Evolutionary conservation across 768 basidiomycete genomes (phyloP).

Genomic region (Chalciporus piperatus): DNA sequence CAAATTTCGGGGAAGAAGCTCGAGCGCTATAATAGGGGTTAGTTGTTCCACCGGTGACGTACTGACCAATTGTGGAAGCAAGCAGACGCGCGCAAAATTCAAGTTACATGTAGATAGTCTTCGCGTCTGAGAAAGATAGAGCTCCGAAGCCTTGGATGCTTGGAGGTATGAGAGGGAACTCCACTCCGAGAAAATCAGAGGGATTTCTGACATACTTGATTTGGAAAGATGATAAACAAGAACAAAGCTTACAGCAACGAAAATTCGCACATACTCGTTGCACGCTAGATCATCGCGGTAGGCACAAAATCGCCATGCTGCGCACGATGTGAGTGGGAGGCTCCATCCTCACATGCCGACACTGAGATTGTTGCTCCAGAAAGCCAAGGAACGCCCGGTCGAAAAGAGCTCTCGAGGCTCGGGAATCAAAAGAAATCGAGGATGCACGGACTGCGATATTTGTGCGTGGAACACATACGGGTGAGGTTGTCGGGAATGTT

Average conservation of each 20-base stretch:
- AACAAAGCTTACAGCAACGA: not conserved
- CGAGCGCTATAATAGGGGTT: too few relatives aligned
- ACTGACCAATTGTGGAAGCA: too few relatives aligned
- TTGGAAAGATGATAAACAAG: not conserved
- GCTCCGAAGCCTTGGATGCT: too few relatives aligned
- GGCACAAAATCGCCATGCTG: conserved; percentile 16
- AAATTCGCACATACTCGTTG: not conserved
- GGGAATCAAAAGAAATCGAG: conserved; percentile 88
- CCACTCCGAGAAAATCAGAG: too few relatives aligned
- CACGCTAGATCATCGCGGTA: not conserved
- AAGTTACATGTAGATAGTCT: too few relatives aligned
- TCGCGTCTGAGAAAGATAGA: too few relatives aligned
- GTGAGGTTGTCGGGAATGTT: conserved; percentile 71
- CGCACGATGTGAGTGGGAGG: conserved; percentile 28
- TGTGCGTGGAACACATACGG: conserved; percentile 83
- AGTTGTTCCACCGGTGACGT: too few relatives aligned
- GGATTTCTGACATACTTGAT: too few relatives aligned
- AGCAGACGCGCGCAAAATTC: too few relatives aligned
- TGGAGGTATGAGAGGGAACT: too few relatives aligned
- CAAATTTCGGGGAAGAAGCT: too few relatives aligned
- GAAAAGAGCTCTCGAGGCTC: conserved; percentile 83
- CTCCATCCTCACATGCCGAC: too few relatives aligned
- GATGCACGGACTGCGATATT: conserved; percentile 86
- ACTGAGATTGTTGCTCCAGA: conserved; percentile 30
- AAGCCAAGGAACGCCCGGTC: conserved; percentile 97